Evolutionary conservation across 192 early-diverging fungal species (phyloP).

Genomic region (Umbelopsis isabellina): DNA sequence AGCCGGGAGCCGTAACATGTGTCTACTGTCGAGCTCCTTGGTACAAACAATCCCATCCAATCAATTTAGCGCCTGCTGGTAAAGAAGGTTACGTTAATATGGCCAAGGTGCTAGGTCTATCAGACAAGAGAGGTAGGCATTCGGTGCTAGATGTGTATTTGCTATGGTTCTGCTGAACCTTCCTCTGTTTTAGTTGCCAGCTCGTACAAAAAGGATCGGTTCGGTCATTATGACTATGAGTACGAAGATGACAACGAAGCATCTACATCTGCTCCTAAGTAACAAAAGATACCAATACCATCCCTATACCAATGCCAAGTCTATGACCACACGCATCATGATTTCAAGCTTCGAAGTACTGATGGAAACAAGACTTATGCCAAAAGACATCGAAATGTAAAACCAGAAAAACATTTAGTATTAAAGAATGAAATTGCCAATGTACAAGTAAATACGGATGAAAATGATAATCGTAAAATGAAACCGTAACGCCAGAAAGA

Average conservation of each 20-base stretch:
- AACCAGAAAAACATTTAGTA: neutral
- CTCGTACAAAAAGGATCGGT: neutral
- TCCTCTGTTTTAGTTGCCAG: neutral
- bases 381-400: neutral
- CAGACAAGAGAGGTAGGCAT: slow-evolving; percentile 14
- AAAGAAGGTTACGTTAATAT: slow-evolving; percentile 25
- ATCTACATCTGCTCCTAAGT: neutral
- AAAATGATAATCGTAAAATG: neutral
- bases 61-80: neutral
- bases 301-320: too few relatives aligned
- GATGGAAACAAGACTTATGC: too few relatives aligned
- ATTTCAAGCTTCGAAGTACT: too few relatives aligned
- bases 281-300: too few relatives aligned
- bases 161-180: too few relatives aligned
- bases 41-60: neutral
- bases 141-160: neutral
- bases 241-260: neutral
- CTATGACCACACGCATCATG: too few relatives aligned
- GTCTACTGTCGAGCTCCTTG: slow-evolving; percentile 33
- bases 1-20: slow-evolving; percentile 9
- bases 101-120: slow-evolving; percentile 5
- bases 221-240: neutral
- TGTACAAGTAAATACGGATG: slow-evolving; percentile 5
- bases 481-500: neutral
- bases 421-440: slow-evolving; percentile 7